Conservation (phyloP, 768 basidiomycete genomes). For the Boletus fagicola region DNA sequence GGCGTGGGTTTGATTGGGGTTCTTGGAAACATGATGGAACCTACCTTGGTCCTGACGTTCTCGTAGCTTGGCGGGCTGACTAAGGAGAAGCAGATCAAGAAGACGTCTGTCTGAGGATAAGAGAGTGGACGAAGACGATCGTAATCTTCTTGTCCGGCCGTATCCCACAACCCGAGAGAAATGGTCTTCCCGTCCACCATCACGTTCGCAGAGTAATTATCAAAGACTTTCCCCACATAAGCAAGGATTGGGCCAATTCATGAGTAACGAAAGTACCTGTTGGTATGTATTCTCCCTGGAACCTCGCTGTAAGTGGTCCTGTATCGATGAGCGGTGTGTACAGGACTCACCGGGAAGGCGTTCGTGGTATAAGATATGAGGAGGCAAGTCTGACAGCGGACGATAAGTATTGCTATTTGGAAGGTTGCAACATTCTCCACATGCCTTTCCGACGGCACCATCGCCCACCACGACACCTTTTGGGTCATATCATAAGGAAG, state of each 20-base stretch:
- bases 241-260: constrained; percentile 2
- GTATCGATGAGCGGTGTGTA: constrained; percentile 13
- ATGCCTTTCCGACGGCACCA: constrained; percentile 96
- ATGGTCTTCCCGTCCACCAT: constrained; percentile 99
- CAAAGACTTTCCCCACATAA: constrained; percentile 66
- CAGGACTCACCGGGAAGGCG: constrained; percentile 79
- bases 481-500: constrained; percentile 32
- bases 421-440: constrained; percentile 25
- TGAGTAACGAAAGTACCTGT: constrained; percentile 56
- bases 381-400: constrained; percentile 77
- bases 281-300: constrained; percentile 93
- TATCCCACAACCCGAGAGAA: constrained; percentile 98
- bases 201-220: constrained; percentile 98
- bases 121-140: constrained; percentile 96
- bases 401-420: constrained; percentile 13
- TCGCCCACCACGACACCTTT: constrained; percentile 97
- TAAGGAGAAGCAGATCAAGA: constrained; percentile 98
- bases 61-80: constrained; percentile 98
- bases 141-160: constrained; percentile 99
- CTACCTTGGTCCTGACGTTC: constrained; percentile 95
- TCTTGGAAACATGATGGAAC: constrained; percentile 23
- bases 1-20: constrained; percentile 5
- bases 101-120: constrained; percentile 99
- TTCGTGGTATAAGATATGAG: constrained; percentile 99
- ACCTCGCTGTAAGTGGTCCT: constrained; percentile 16